Base-by-base conservation (phyloP, 2,329 filamentous ascomycete genomes). In the Talaromyces sp. region DNA sequence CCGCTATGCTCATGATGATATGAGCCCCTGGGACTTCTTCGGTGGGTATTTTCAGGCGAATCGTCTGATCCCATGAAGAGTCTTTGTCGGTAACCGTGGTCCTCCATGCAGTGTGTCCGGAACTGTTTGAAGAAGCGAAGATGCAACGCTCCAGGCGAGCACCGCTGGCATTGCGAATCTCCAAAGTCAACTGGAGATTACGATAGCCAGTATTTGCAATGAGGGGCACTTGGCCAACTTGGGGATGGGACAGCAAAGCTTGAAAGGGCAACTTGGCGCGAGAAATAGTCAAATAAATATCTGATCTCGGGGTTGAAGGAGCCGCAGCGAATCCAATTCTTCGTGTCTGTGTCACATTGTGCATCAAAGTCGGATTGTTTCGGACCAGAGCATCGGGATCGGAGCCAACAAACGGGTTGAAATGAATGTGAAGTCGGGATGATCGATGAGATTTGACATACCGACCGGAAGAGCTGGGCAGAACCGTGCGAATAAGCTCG, bases 291-390 rank as follows among this genome's bases (percentile, higher is more conserved):
- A 99, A 76, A 72, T 99, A 99, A 57, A 99, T 98, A 73, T 99
- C 96, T 10, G 92, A 97, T 68, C 96, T 84, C 16, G 90, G 83
- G 72, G 92, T 93, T 0, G 89, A 92, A 0, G 95, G 94, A 1
- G 93, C 93, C 12, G 93, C 93, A 3, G 94, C 91, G 73, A 99
- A 98, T 1, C 93, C 95, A 74, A 98, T 93, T 73, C 95, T 95
- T 69, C 83, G 89, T 0, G 93, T 96, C 73, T 89, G 89, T 61
- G 83, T 83, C 63, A 98, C 85, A 57, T 89, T 88, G 57, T 96
- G 89, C 14, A 99, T 85, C 14, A 96, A 79, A 0, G 94, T 98
- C 0, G 95, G 95, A 3, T 92, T 96, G 55, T 89, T 87, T 70
- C 90, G 91, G 70, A 98, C 89, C 47, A 99, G 83, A 0, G 79